Base-by-base conservation (phyloP, 2,329 filamentous ascomycete species). In the Aureobasidium sp. region DNA sequence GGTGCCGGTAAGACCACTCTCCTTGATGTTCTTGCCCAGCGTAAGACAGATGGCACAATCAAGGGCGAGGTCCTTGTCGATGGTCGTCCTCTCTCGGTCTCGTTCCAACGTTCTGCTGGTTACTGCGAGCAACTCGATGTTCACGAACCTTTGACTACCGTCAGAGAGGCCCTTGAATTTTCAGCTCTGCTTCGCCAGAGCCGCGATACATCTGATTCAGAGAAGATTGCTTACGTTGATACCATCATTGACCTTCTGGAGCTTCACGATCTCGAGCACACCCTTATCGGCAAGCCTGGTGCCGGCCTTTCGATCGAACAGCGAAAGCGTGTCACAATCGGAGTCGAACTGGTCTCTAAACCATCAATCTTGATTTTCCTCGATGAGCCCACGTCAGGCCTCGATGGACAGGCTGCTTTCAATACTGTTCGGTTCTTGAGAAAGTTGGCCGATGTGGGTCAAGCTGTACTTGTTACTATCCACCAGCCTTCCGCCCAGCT, bases 151-250 rank as follows among this genome's bases (percentile, higher is more conserved):
- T 86, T 84, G 0, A 78, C 84, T 0, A 89, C 86, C 0, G 85
- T 89, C 0, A 78, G 85, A 1, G 86, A 89, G 65, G 85, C 86
- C 0, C 73, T 89, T 0, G 79, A 80, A 32, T 88, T 89, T 68
- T 87, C 85, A 0, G 86, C 86, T 0, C 75, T 86, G 0, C 77
- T 89, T 0, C 79, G 86, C 2, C 86, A 88, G 65, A 80, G 82
- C 0, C 77, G 78, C 21, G 79, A 85, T 32, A 80, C 85, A 0
- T 71, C 85, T 0, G 69, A 77, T 1, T 67, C 82, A 48, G 86
- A 89, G 63, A 90, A 89, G 70, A 81, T 86, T 52, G 83, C 79
- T 0, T 89, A 89, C 63, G 86, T 83, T 61, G 86, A 89, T 68
- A 85, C 80, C 8, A 83, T 90, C 50, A 84, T 75, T 34, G 70